These are phyloP conservation scores for Bretziella fagacearum DNA, from an alignment of 2,329 filamentous ascomycete species.

Conservation along the genomic window DNA sequence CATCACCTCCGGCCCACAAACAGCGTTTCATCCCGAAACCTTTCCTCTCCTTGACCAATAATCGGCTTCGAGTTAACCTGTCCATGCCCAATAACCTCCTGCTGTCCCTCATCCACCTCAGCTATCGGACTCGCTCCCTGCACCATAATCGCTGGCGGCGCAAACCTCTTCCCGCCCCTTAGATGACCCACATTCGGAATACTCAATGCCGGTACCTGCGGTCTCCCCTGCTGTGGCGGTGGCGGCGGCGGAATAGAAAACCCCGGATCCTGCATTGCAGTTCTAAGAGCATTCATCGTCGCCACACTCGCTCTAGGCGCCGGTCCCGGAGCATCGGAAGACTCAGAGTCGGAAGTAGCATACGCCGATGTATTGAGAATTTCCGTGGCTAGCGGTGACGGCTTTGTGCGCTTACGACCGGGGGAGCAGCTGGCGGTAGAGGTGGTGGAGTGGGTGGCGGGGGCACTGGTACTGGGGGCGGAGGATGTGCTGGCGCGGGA, in stretches of 20 bases:
- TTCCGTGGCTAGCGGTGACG: not conserved
- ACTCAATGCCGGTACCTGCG: constrained; percentile 21
- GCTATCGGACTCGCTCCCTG: constrained; percentile 19
- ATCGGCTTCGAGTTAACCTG: too few relatives aligned
- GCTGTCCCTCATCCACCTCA: constrained; percentile 17
- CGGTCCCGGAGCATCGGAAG: not conserved
- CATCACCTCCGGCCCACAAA: too few relatives aligned
- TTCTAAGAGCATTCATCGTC: constrained; percentile 1
- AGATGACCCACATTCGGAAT: constrained; percentile 26
- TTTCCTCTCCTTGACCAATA: too few relatives aligned
- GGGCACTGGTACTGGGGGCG: constrained; percentile 8
- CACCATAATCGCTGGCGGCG: constrained; percentile 22
- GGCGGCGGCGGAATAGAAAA: constrained; percentile 19
- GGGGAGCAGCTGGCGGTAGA: constrained; percentile 32
- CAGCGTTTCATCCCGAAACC: too few relatives aligned
- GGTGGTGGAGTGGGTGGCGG: constrained; percentile 19
- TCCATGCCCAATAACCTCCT: not conserved
- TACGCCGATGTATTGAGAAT: not conserved
- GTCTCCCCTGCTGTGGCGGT: constrained; percentile 15
- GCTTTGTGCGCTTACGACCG: constrained; percentile 19
- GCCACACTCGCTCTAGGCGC: not conserved
- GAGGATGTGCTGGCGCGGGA: constrained; percentile 18
- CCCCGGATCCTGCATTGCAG: constrained; percentile 6
- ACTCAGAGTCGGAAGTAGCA: not conserved
- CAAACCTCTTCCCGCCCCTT: constrained; percentile 25